phyloP scores from a whole-genome alignment of 2,329 filamentous ascomycete genomes.

The Rhinocladiella mackenziei region DNA sequence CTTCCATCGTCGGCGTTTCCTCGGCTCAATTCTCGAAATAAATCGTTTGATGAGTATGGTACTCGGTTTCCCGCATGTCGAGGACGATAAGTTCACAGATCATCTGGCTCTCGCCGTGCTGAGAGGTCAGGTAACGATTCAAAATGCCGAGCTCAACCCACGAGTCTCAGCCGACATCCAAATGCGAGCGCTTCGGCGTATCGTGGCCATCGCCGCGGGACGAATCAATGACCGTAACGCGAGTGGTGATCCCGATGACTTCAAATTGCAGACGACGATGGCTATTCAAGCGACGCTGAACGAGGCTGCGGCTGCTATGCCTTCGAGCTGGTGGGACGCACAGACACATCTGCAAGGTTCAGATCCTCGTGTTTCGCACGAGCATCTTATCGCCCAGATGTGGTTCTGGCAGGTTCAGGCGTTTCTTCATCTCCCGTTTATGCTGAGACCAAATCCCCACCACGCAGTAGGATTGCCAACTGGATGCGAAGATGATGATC shows the following conservation, averaged over 20 bases:
- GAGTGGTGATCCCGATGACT: conserved; percentile 6
- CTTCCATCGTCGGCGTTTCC: conserved; percentile 22
- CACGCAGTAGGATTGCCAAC: too few relatives aligned
- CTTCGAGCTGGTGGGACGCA: conserved; percentile 24
- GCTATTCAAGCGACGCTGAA: conserved; percentile 18
- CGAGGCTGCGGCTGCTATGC: conserved; percentile 20
- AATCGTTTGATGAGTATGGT: conserved; percentile 26
- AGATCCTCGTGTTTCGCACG: conserved; percentile 16
- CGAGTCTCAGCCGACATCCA: conserved; percentile 14
- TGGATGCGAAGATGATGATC: not conserved
- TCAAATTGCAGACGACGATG: conserved; percentile 13
- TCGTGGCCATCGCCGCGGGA: conserved; percentile 23
- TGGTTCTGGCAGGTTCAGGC: conserved; percentile 29
- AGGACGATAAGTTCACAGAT: conserved; percentile 26
- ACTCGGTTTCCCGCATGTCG: conserved; percentile 24
- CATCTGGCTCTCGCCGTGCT: conserved; percentile 22
- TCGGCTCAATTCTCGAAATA: conserved; percentile 26
- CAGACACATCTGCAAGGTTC: conserved; percentile 11
- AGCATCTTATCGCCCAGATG: conserved; percentile 25
- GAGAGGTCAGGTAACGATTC: conserved; percentile 3
- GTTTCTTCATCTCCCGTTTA: conserved; percentile 26
- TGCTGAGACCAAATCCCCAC: conserved; percentile 20
- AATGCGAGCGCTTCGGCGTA: conserved; percentile 25
- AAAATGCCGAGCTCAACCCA: not conserved
- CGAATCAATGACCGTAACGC: conserved; percentile 26